Evolutionary conservation across 2,329 filamentous ascomycete genomes (phyloP), one percentile per base, ranked within the genome.

Genomic region (Fusarium lateritium): DNA sequence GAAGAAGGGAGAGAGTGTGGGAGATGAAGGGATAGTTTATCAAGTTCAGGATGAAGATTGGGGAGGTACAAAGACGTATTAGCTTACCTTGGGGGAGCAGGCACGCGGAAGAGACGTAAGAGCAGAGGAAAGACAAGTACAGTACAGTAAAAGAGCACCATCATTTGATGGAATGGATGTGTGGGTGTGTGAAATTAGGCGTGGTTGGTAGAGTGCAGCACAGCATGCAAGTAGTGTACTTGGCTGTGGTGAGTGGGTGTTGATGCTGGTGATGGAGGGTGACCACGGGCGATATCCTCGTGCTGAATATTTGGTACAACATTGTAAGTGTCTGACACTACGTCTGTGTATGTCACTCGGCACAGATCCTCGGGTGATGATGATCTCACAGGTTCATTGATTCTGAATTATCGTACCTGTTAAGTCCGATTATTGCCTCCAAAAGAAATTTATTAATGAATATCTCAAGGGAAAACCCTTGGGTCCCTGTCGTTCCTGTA

Each of bases 101-200:
- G 63, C 63, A 70, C 64, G 56, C 57, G 67, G 56, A 52, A 45
- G 56, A 50, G 50, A 47, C 59, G 53, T 49, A 64, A 49, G 58
- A 58, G 45, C 51, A 68, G 49, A 55, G 47, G 47, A 40, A 40
- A 43, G 38, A 31, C 28, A 31, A 31, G n/a, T 46, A 59, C 36
- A 42, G 43, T 45, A 46, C 26, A 22, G 28, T 31, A 13, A 28
- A 62, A 49, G 39, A 49, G 33, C 21, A 65, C 26, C 52, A 56
- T 70, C 62, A 67, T 57, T 64, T 70, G 64, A 56, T 34, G 24
- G 26, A 55, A 51, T 59, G 58, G 39, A 46, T 44, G 53, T 45
- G 52, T 65, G 67, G 63, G 67, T 71, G 67, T 71, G 61, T 61
- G 54, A 53, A 61, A 26, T 60, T 40, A 47, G 45, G 51, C 44